These are phyloP conservation scores for Porcisia hertigi DNA, from an alignment of 208 protist genomes.

Conservation along the genomic window DNA sequence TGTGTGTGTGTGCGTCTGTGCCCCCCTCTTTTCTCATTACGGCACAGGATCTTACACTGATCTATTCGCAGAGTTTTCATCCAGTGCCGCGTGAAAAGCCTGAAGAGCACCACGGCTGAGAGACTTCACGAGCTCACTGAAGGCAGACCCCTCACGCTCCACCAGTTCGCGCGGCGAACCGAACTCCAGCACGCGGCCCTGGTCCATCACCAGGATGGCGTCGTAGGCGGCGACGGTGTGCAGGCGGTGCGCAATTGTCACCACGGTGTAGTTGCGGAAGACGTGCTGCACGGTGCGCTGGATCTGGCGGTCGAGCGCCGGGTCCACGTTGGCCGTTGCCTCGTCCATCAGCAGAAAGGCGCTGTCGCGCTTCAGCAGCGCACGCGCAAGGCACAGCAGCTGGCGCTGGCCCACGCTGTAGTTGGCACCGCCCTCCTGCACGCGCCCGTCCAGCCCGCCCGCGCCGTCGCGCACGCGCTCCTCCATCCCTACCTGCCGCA, in stretches of 20 bases:
- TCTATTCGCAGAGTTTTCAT: too few species aligned
- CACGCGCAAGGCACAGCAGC: slow-evolving; percentile 73
- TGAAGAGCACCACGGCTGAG: neutral
- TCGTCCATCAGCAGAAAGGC: slow-evolving; percentile 81
- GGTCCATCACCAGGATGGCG: slow-evolving; percentile 63
- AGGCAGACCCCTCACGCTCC: slow-evolving; percentile 37
- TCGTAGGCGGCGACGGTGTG: slow-evolving; percentile 71
- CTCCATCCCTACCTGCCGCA: slow-evolving; percentile 52
- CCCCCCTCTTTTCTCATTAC: too few species aligned
- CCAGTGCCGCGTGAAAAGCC: neutral
- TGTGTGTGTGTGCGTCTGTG: too few species aligned
- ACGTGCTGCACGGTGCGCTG: slow-evolving; percentile 47
- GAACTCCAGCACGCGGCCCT: slow-evolving; percentile 27
- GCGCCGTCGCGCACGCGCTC: slow-evolving; percentile 29
- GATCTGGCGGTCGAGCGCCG: slow-evolving; percentile 52
- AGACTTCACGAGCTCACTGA: slow-evolving; percentile 27
- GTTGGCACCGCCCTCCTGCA: slow-evolving; percentile 69
- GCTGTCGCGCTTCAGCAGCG: slow-evolving; percentile 59
- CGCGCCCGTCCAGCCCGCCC: slow-evolving; percentile 36
- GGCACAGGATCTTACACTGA: too few species aligned
- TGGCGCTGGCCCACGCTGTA: slow-evolving; percentile 79
- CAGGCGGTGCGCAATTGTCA: slow-evolving; percentile 73
- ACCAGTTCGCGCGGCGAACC: slow-evolving; percentile 25
- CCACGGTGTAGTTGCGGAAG: slow-evolving; percentile 60
- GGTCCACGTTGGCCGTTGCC: slow-evolving; percentile 73